These are phyloP conservation scores for Helicostylum pulchrum DNA, from an alignment of 192 early-diverging fungal genomes.

Conservation along the genomic window DNA sequence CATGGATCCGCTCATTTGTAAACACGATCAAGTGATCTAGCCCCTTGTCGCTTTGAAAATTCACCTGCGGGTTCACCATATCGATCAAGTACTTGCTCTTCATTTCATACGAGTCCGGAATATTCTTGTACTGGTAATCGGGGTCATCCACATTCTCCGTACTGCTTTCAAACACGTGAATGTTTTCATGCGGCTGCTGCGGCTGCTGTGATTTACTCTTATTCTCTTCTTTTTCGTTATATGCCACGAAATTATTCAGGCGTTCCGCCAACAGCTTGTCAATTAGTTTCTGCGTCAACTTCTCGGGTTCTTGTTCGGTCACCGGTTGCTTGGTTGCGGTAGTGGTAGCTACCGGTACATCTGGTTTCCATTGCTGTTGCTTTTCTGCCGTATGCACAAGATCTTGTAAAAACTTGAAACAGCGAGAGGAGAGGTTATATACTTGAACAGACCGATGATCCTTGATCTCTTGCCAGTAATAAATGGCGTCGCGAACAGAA, in stretches of 20 bases:
- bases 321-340: too few species aligned
- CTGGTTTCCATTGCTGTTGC: neutral
- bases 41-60: slow-evolving; percentile 50
- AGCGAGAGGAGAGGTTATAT: slow-evolving; percentile 79
- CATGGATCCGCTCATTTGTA: slow-evolving; percentile 53
- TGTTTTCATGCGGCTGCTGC: neutral
- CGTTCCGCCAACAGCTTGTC: slow-evolving; percentile 42
- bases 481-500: slow-evolving; percentile 73
- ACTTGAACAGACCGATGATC: slow-evolving; percentile 57
- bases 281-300: slow-evolving; percentile 41
- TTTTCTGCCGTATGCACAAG: slow-evolving; percentile 33
- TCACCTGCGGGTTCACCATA: slow-evolving; percentile 69
- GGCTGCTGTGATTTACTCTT: slow-evolving; percentile 7
- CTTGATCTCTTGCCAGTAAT: slow-evolving; percentile 67
- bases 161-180: neutral
- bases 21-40: slow-evolving; percentile 48
- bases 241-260: slow-evolving; percentile 33
- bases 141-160: slow-evolving; percentile 35
- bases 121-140: slow-evolving; percentile 44
- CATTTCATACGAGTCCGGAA: slow-evolving; percentile 48
- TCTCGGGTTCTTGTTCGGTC: slow-evolving; percentile 6
- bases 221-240: slow-evolving; percentile 36
- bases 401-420: slow-evolving; percentile 66
- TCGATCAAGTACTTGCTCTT: slow-evolving; percentile 55
- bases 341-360: neutral